Evolutionary conservation across 2,329 filamentous ascomycete genomes (phyloP).

Genomic region (Fusarium tuaranense): DNA sequence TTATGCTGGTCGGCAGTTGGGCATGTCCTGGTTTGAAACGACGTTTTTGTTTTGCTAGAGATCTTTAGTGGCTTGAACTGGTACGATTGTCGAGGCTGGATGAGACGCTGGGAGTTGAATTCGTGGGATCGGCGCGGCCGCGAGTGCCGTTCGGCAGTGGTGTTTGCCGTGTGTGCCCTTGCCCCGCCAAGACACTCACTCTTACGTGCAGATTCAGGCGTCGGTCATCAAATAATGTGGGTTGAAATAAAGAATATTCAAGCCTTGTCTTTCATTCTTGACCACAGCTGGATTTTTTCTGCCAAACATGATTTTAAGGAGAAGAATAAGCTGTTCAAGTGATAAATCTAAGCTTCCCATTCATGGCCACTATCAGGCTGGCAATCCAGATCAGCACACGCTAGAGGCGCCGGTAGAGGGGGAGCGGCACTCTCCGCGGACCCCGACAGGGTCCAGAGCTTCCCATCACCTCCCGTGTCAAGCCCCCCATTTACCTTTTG

Average conservation of each 20-base stretch:
- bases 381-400: neutral
- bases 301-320: neutral
- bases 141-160: constrained; percentile 4
- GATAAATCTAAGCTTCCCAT: neutral
- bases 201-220: neutral
- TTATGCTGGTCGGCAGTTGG: neutral
- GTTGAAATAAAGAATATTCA: neutral
- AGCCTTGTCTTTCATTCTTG: neutral
- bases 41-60: neutral
- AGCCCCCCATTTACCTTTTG: neutral
- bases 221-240: neutral
- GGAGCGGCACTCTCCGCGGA: constrained; percentile 3
- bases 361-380: neutral
- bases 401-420: neutral
- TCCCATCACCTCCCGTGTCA: neutral
- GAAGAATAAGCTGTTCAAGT: neutral
- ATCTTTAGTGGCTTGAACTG: neutral
- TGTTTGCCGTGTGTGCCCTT: neutral
- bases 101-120: neutral
- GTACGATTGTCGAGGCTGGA: neutral
- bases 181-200: neutral
- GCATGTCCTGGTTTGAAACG: neutral
- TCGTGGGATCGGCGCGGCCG: neutral
- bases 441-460: neutral
- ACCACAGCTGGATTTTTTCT: neutral